These are phyloP conservation scores for Acacia melanoxylon DNA, from an alignment of 306 rosid genomes.

Conservation along the genomic window DNA sequence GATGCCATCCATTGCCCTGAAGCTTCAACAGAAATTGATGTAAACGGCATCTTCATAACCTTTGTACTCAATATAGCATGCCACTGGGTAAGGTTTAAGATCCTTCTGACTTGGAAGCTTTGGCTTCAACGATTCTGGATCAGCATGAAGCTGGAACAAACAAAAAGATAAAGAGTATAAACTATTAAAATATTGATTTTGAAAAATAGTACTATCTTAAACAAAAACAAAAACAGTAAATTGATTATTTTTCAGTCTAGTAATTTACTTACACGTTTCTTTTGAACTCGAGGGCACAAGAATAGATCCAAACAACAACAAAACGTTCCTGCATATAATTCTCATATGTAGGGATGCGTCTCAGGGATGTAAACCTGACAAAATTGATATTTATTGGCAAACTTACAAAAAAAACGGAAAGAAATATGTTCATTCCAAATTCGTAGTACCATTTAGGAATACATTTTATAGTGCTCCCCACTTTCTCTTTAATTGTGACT, in stretches of 20 bases:
- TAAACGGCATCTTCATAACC: slow-evolving; percentile 83
- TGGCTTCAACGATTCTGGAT: slow-evolving; percentile 93
- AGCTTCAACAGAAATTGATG: slow-evolving; percentile 74
- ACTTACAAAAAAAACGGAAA: slow-evolving; percentile 9
- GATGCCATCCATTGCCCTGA: slow-evolving; percentile 98
- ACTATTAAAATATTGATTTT: neutral
- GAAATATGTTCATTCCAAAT: neutral
- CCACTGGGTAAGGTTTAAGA: slow-evolving; percentile 81
- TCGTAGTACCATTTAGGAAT: slow-evolving; percentile 75
- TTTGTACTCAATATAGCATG: slow-evolving; percentile 78
- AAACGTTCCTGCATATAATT: slow-evolving; percentile 75
- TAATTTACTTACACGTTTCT: slow-evolving; percentile 74
- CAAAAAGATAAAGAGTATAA: neutral
- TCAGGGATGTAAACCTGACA: slow-evolving; percentile 70
- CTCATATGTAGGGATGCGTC: slow-evolving; percentile 89
- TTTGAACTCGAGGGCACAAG: slow-evolving; percentile 87
- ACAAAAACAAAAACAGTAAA: neutral
- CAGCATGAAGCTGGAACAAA: slow-evolving; percentile 70
- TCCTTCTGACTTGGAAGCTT: slow-evolving; percentile 84
- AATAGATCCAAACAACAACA: slow-evolving; percentile 88
- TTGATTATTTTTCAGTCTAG: neutral
- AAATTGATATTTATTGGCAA: slow-evolving; percentile 29
- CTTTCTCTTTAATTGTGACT: too few relatives aligned
- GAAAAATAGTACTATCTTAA: neutral
- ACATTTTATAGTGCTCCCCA: slow-evolving; percentile 42